Percentiles rank a stretch among this genome's conserved stretches.
Conservation (phyloP, 495 filamentous ascomycete species). For the Barbatosphaeria neglecta region DNA sequence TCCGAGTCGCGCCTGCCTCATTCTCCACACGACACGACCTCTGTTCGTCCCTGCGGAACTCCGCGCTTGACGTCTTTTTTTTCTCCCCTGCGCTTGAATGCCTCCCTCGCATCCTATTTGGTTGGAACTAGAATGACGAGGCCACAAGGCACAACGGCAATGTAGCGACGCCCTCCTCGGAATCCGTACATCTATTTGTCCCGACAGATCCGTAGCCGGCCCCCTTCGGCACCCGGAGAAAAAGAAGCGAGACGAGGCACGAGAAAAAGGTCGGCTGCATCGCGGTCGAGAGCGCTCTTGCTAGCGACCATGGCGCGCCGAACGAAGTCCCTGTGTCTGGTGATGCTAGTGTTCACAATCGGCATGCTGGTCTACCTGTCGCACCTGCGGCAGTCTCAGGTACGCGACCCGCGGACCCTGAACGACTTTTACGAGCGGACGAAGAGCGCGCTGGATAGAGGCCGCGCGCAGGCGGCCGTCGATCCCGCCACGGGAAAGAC, state of each 20-base stretch:
- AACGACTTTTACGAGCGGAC: background rate
- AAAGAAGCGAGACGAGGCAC: background rate
- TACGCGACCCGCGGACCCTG: background rate
- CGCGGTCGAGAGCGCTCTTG: background rate
- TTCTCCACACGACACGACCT: too few relatives aligned
- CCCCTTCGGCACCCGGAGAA: background rate
- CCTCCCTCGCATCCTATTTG: too few relatives aligned
- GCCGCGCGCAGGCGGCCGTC: constrained; percentile 18
- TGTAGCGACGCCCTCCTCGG: background rate
- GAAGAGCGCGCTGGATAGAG: constrained; percentile 4
- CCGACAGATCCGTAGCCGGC: background rate
- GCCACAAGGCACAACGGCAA: background rate
- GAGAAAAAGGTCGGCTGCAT: background rate
- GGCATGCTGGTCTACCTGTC: background rate
- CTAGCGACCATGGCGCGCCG: background rate
- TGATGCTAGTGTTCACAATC: background rate
- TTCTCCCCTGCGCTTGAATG: background rate
- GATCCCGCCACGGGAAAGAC: constrained; percentile 16
- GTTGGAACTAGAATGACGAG: too few relatives aligned
- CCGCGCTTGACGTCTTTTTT: too few relatives aligned
- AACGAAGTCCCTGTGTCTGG: background rate
- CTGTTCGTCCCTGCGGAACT: too few relatives aligned
- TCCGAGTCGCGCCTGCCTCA: too few relatives aligned
- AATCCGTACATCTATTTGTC: background rate
- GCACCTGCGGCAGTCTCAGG: background rate